phyloP scores from a whole-genome alignment of 169 alveolate species.

The Condylostoma magnum region DNA sequence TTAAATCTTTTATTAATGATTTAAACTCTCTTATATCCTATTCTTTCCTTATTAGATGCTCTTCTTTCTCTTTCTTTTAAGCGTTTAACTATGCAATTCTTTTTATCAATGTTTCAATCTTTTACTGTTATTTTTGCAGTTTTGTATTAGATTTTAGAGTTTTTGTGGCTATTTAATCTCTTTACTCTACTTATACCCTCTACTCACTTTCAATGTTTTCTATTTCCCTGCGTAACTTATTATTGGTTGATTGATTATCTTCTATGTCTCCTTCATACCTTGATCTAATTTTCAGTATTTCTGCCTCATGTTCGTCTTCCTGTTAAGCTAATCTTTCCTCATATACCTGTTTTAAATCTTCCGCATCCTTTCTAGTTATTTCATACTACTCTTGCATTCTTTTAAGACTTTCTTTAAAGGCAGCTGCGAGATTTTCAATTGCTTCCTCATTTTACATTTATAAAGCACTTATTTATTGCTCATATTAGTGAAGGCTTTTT shows the following conservation, averaged over 20 bases:
- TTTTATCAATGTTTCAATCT: too few species aligned
- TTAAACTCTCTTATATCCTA: conserved; percentile 68
- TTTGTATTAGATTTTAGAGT: too few species aligned
- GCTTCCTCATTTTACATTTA: conserved; percentile 51
- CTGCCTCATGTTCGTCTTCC: conserved; percentile 78
- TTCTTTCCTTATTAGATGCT: conserved; percentile 59
- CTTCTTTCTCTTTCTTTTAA: conserved; percentile 58
- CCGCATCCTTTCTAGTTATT: conserved; percentile 57
- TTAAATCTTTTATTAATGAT: conserved; percentile 66
- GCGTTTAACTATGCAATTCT: conserved; percentile 16
- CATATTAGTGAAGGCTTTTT: conserved; percentile 64
- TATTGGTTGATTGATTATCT: conserved; percentile 34
- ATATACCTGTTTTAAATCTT: conserved; percentile 58
- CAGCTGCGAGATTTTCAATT: conserved; percentile 48
- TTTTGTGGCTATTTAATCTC: too few species aligned
- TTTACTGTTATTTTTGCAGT: too few species aligned
- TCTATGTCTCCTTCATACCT: conserved; percentile 36
- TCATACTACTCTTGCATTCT: conserved; percentile 61
- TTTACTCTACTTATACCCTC: conserved; percentile 37
- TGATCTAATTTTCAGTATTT: conserved; percentile 50
- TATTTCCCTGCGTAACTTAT: conserved; percentile 34
- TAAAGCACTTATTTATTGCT: conserved; percentile 46
- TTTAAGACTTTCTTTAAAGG: conserved; percentile 51
- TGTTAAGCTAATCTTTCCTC: conserved; percentile 69
- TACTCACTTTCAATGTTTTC: conserved; percentile 36